Conservation (phyloP, 2,329 filamentous ascomycete species). For the Penicillium aurantiogriseum region DNA sequence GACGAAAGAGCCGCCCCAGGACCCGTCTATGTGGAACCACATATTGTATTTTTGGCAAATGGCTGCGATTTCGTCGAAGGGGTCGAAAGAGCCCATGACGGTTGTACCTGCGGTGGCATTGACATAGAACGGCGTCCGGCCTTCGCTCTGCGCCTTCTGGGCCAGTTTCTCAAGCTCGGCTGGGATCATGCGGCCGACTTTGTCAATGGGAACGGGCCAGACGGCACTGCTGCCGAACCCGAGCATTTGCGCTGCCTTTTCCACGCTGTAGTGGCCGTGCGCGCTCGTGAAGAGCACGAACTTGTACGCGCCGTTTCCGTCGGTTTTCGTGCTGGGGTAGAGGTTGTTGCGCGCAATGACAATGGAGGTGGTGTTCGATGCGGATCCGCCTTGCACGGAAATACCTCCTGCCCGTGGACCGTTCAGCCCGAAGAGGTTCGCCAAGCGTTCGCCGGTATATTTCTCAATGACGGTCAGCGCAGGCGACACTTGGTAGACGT, state of each 20-base stretch:
- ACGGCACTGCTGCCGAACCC: slow-evolving; percentile 77
- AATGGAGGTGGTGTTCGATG: slow-evolving; percentile 81
- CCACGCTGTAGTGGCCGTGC: slow-evolving; percentile 91
- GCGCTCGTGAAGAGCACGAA: slow-evolving; percentile 85
- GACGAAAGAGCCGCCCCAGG: slow-evolving; percentile 82
- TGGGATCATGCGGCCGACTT: slow-evolving; percentile 68
- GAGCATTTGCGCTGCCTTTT: slow-evolving; percentile 89
- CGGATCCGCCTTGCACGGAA: slow-evolving; percentile 74
- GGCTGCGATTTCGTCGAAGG: slow-evolving; percentile 65
- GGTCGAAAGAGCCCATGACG: slow-evolving; percentile 85
- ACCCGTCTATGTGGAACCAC: slow-evolving; percentile 92
- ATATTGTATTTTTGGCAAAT: slow-evolving; percentile 71
- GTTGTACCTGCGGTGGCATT: slow-evolving; percentile 96
- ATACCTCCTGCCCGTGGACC: slow-evolving; percentile 70
- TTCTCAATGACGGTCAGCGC: slow-evolving; percentile 87
- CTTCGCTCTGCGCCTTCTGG: slow-evolving; percentile 59
- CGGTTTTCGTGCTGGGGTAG: slow-evolving; percentile 72
- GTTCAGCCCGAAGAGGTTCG: slow-evolving; percentile 71
- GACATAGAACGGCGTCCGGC: slow-evolving; percentile 85
- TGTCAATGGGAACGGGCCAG: slow-evolving; percentile 71
- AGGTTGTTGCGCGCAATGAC: slow-evolving; percentile 84
- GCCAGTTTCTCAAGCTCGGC: slow-evolving; percentile 64
- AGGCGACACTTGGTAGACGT: slow-evolving; percentile 92
- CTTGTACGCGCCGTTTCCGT: slow-evolving; percentile 62
- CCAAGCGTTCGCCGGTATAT: slow-evolving; percentile 69